These are phyloP conservation scores for Dactylellina leptospora DNA, from an alignment of 2,329 filamentous ascomycete genomes.

Conservation along the genomic window DNA sequence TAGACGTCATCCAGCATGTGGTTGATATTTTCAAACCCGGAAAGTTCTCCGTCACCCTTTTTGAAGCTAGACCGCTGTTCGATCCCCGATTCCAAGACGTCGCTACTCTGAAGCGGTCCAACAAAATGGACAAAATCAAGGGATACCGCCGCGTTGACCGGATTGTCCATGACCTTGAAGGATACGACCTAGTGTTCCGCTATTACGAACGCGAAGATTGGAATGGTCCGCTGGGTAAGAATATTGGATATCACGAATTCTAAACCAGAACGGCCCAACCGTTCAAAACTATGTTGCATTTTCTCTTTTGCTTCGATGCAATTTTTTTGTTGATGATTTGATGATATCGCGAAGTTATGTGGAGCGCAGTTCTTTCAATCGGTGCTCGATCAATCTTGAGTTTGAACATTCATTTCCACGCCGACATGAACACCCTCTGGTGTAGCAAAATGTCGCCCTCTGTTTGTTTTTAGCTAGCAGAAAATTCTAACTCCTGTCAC, in stretches of 20 bases:
- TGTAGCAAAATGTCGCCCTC: too few species aligned
- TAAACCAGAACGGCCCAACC: not conserved
- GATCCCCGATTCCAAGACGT: slow-evolving; percentile 62
- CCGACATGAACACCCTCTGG: too few species aligned
- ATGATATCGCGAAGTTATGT: too few species aligned
- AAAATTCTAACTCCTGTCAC: slow-evolving; percentile 27
- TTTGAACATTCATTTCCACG: too few species aligned
- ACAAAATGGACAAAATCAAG: slow-evolving; percentile 77
- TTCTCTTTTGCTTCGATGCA: not conserved
- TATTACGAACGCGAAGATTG: slow-evolving; percentile 92
- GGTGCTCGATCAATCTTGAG: too few species aligned
- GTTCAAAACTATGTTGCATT: not conserved
- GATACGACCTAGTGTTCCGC: slow-evolving; percentile 94
- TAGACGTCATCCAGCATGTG: slow-evolving; percentile 90
- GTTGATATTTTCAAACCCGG: slow-evolving; percentile 96
- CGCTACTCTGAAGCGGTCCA: slow-evolving; percentile 62
- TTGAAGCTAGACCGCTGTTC: slow-evolving; percentile 77
- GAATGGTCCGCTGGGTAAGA: slow-evolving; percentile 42
- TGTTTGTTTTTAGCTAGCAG: slow-evolving; percentile 18
- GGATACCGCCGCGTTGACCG: slow-evolving; percentile 91
- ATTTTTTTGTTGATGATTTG: too few species aligned
- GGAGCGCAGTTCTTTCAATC: too few species aligned
- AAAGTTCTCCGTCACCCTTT: slow-evolving; percentile 96
- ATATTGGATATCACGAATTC: slow-evolving; percentile 51
- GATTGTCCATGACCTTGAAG: slow-evolving; percentile 96